Percentiles rank a stretch among this genome's conserved stretches.
Evolutionary conservation across 2,329 filamentous ascomycete genomes (phyloP).

Genomic region (Pseudophaeomoniella oleicola): DNA sequence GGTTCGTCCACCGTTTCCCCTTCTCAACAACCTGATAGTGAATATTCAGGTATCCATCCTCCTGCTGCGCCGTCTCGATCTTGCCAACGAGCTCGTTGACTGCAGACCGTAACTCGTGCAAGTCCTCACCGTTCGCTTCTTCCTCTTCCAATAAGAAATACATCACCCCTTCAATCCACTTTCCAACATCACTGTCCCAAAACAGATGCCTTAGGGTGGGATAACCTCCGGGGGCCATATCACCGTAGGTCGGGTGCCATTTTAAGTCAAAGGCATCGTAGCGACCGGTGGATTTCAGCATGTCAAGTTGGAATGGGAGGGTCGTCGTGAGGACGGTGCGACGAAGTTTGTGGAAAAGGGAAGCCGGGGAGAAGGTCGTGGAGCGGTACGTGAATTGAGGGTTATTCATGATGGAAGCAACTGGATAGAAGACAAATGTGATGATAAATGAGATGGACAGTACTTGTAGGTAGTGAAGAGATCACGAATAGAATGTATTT

Average conservation of each 20-base stretch:
- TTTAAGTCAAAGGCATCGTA: constrained; percentile 42
- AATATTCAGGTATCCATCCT: constrained; percentile 48
- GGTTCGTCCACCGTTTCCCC: constrained; percentile 38
- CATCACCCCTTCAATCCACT: constrained; percentile 46
- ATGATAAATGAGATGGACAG: no score
- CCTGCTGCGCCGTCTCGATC: constrained; percentile 40
- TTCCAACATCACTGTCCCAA: constrained; percentile 44
- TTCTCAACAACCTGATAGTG: constrained; percentile 46
- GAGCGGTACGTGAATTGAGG: background rate
- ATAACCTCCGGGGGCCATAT: constrained; percentile 28
- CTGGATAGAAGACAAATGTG: background rate
- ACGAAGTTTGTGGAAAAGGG: background rate
- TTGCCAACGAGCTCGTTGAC: constrained; percentile 41
- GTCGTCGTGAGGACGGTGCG: background rate
- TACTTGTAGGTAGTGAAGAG: no score
- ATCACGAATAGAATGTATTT: no score
- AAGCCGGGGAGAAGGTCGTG: background rate
- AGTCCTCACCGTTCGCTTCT: constrained; percentile 24
- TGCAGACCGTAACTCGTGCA: constrained; percentile 33
- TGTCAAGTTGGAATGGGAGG: background rate
- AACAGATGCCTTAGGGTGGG: constrained; percentile 44
- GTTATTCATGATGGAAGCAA: background rate
- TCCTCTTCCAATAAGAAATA: constrained; percentile 32
- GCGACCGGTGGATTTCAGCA: constrained; percentile 28
- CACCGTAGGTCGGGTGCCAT: constrained; percentile 41